These are phyloP conservation scores for Diaporthe batatas DNA, from an alignment of 2,329 filamentous ascomycete species.

Conservation along the genomic window DNA sequence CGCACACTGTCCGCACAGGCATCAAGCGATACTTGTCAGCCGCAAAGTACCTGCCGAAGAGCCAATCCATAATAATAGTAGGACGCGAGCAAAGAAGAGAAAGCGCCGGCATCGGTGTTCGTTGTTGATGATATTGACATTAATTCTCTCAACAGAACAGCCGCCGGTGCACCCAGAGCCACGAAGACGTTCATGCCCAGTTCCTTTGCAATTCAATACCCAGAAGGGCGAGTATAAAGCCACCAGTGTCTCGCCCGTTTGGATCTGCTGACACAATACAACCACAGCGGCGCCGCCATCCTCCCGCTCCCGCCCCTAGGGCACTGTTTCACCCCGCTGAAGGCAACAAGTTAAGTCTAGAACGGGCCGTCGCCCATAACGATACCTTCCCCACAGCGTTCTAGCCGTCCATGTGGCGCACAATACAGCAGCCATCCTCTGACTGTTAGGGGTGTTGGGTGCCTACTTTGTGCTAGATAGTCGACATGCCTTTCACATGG, in stretches of 20 bases:
- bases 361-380: constrained; percentile 55
- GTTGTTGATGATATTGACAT: background rate
- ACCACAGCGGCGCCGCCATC: constrained; percentile 6
- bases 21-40: background rate
- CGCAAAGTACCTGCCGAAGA: background rate
- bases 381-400: constrained; percentile 58
- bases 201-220: constrained; percentile 12
- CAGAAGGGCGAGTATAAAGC: background rate
- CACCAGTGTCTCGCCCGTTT: too few relatives aligned
- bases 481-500: background rate
- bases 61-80: background rate
- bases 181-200: constrained; percentile 14
- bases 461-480: background rate
- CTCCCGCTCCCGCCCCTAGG: constrained; percentile 12
- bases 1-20: background rate
- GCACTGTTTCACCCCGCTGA: constrained; percentile 18
- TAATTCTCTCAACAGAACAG: background rate
- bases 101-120: background rate
- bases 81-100: background rate
- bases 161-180: background rate
- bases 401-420: constrained; percentile 60
- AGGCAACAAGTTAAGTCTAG: constrained; percentile 44
- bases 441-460: constrained; percentile 1
- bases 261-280: background rate
- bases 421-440: constrained; percentile 58